Evolutionary conservation across 108 stramenopile genomes (phyloP).

Genomic region (Nitzschia palea): DNA sequence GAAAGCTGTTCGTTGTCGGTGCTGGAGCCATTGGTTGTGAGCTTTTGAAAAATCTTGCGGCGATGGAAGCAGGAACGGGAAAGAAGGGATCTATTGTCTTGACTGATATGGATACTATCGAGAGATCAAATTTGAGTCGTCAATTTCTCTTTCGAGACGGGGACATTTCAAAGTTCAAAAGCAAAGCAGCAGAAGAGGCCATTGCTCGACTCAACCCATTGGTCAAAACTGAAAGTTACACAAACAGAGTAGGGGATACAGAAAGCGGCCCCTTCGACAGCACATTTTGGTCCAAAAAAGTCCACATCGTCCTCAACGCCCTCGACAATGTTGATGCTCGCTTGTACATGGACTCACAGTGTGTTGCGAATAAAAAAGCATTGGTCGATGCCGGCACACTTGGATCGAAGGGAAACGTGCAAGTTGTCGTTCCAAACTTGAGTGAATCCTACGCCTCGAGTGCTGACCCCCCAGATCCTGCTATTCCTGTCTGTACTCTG

Average conservation of each 20-base stretch:
- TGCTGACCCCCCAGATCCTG: conserved; percentile 83
- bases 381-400: conserved; percentile 86
- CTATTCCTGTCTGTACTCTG: conserved; percentile 87
- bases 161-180: conserved; percentile 88
- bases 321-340: conserved; percentile 99
- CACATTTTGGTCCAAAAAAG: conserved; percentile 81
- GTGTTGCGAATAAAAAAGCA: conserved; percentile 68
- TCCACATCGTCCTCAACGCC: conserved; percentile 92
- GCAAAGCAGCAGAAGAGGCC: conserved; percentile 70
- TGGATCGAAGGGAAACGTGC: conserved; percentile 89
- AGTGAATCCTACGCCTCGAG: conserved; percentile 90
- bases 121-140: conserved; percentile 97
- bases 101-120: conserved; percentile 99
- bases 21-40: conserved; percentile 99
- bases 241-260: conserved; percentile 74
- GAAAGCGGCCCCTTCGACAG: conserved; percentile 73
- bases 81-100: conserved; percentile 59
- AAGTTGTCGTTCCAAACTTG: conserved; percentile 79
- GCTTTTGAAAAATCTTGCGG: conserved; percentile 94
- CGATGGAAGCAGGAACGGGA: conserved; percentile 77
- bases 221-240: conserved; percentile 70
- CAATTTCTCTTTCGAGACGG: conserved; percentile 92
- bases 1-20: conserved; percentile 93
- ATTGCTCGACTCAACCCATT: conserved; percentile 58
- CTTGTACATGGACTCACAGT: conserved; percentile 78